phyloP scores from a whole-genome alignment of 2,329 filamentous ascomycete species.

The Truncatella angustata region DNA sequence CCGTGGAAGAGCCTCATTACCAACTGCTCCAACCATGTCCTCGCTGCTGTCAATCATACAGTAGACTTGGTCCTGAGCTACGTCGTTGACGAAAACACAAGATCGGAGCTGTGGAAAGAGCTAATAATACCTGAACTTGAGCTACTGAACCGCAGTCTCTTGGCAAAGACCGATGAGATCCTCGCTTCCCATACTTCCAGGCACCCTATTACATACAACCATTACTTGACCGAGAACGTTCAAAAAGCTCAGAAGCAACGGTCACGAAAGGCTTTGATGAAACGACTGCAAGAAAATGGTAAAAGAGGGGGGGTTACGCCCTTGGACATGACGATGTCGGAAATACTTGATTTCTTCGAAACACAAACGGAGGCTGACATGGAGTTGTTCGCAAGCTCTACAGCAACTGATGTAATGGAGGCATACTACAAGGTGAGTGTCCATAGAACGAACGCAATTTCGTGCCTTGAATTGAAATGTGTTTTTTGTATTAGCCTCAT shows the following conservation, averaged over 20 bases:
- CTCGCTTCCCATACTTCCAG: conserved; percentile 21
- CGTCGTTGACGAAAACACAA: conserved; percentile 20
- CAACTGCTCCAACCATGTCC: conserved; percentile 15
- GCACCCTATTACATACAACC: conserved; percentile 40
- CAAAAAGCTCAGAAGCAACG: conserved; percentile 24
- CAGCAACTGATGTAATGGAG: conserved; percentile 9
- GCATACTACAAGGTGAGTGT: conserved; percentile 19
- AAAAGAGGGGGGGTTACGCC: background rate
- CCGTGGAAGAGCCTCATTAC: conserved; percentile 26
- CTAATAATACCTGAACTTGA: conserved; percentile 22
- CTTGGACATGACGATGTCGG: background rate
- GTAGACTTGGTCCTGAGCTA: conserved; percentile 19
- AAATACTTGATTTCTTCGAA: background rate
- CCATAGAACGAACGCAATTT: too few relatives aligned
- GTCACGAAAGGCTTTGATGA: background rate
- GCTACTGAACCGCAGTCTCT: conserved; percentile 15
- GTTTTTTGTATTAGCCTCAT: too few relatives aligned
- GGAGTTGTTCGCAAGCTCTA: conserved; percentile 1
- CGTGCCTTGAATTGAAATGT: too few relatives aligned
- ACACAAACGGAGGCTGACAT: conserved; percentile 1
- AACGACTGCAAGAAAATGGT: background rate
- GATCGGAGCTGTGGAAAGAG: conserved; percentile 16
- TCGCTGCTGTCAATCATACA: conserved; percentile 16
- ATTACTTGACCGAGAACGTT: conserved; percentile 32
- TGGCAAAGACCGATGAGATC: conserved; percentile 24